Percentiles rank a stretch among this genome's conserved stretches.
phyloP scores from a whole-genome alignment of 306 rosid species.

The Sophora flavescens region DNA sequence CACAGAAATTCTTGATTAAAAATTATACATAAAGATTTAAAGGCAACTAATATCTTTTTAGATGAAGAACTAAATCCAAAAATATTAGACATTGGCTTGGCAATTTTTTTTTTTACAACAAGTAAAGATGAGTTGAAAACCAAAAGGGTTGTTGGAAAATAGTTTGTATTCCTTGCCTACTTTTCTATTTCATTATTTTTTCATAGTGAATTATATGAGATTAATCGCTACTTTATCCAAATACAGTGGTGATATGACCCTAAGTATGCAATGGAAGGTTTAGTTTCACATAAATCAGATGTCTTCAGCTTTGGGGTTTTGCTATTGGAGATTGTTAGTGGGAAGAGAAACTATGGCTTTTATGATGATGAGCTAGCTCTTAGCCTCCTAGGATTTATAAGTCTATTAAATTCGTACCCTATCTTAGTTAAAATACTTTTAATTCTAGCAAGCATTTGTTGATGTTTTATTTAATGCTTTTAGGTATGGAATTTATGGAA shows the following conservation, averaged over 20 bases:
- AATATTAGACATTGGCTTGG: conserved; percentile 42
- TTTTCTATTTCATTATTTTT: too few species aligned
- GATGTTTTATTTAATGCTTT: too few species aligned
- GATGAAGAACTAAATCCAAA: conserved; percentile 42
- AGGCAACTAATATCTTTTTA: conserved; percentile 41
- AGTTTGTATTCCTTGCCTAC: not conserved
- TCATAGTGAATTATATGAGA: too few species aligned
- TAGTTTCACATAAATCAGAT: conserved; percentile 29
- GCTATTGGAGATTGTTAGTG: conserved; percentile 7
- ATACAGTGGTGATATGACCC: conserved; percentile 33
- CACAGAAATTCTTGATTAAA: conserved; percentile 45
- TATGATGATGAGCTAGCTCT: not conserved
- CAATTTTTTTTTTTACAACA: not conserved
- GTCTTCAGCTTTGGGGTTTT: conserved; percentile 35
- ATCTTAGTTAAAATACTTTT: not conserved
- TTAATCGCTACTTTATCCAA: not conserved
- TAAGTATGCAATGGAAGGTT: conserved; percentile 7
- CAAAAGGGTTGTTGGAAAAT: conserved; percentile 29
- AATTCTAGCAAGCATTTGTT: not conserved
- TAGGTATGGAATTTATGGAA: conserved; percentile 53
- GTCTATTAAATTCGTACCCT: not conserved
- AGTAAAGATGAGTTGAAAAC: conserved; percentile 9
- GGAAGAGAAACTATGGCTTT: conserved; percentile 8
- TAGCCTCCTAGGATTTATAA: conserved; percentile 15
- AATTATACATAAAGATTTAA: conserved; percentile 45